Base-by-base conservation (phyloP, 257 asterid species). In the Eustoma russellianum region DNA sequence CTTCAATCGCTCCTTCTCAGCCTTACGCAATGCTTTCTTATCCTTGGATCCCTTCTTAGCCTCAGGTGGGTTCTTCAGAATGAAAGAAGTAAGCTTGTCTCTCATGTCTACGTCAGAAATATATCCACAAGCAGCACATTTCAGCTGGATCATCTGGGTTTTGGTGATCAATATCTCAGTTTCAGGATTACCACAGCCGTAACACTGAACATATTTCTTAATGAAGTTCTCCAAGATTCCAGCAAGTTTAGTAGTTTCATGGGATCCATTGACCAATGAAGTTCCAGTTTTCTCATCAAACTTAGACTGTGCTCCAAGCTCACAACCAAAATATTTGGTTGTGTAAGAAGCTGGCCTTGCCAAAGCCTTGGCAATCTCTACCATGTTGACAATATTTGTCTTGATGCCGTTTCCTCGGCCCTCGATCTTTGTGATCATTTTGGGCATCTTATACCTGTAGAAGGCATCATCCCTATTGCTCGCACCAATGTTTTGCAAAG, bases 321-420 rank as follows among this genome's bases (percentile, higher is more conserved):
- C 80, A 11, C 69, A 59, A 13, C 77, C 80, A 38, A 74, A 74
- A 64, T 62, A 56, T 28, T 69, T 73, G 0, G 79, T 73, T 16
- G 72, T 73, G 41, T 73, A 68, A 18, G 79, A 65, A 57, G 79
- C 58, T 9, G 79, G 79, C 67, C 79, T 65, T 4, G 79, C 75
- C 55, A 73, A 63, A 49, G 79, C 75, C 47, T 73, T 73, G 11
- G 75, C 79, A 61, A 73, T 65, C 44, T 73, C 75, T 49, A 73
- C 75, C 74, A 68, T 73, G 66, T 73, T 69, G 46, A 73, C 79
- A 3, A 73, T 38, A 45, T 73, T 73, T 24, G 79, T 73, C 68
- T 68, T 73, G 70, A 73, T 73, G 48, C 79, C 79, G 57, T 73
- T 73, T 24, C 79, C 79, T 53, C 79, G 79, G 0, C 79, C 79